These are phyloP conservation scores for Tolypocladium cylindrosporum DNA, from an alignment of 2,329 filamentous ascomycete genomes.

Conservation along the genomic window DNA sequence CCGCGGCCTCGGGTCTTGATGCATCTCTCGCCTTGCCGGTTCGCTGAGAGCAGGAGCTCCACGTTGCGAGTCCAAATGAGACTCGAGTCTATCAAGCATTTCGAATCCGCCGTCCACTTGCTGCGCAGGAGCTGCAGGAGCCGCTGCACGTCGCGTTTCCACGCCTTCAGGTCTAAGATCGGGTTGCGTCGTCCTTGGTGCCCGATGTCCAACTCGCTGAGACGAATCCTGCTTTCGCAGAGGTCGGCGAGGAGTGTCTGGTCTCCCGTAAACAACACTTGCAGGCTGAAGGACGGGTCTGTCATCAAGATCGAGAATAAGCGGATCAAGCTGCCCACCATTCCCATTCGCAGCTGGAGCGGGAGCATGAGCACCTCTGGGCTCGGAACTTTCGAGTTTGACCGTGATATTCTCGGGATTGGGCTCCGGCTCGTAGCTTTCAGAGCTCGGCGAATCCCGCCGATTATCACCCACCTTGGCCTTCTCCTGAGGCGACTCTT, in stretches of 20 bases:
- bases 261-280: constrained; percentile 19
- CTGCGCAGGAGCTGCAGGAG: background rate
- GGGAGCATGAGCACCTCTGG: background rate
- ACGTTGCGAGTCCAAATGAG: background rate
- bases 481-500: background rate
- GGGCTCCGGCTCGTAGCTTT: background rate
- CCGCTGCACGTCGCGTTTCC: background rate
- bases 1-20: background rate
- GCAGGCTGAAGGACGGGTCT: constrained; percentile 15
- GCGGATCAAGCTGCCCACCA: background rate
- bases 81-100: background rate
- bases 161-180: background rate
- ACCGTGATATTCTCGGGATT: background rate
- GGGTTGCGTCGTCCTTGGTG: background rate
- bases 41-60: background rate
- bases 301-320: background rate
- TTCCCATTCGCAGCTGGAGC: background rate
- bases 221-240: background rate
- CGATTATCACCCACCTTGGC: background rate
- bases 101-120: background rate
- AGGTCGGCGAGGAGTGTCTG: background rate
- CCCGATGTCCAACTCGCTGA: background rate
- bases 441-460: constrained; percentile 12
- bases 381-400: background rate
- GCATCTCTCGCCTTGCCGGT: background rate